Base-by-base conservation (phyloP, 2,329 filamentous ascomycete species). In the Hypoxylon sp. region DNA sequence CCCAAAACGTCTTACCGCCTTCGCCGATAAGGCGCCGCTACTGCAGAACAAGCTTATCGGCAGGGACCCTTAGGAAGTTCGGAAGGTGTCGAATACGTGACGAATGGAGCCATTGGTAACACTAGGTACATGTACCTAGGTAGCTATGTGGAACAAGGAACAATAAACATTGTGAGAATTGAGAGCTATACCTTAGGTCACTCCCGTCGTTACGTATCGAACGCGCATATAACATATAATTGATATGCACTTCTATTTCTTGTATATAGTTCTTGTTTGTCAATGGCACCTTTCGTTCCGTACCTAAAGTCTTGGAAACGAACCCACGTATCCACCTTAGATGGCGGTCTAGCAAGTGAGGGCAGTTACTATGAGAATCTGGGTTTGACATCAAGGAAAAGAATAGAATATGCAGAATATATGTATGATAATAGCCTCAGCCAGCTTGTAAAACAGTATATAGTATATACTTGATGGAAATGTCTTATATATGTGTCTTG, bases 1-100 rank as follows among this genome's bases (percentile, higher is more conserved):
- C 41, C 60, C n/a, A 24, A 59, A 62, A 54, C 28, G 24, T 51
- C 58, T 67, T 65, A 71, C 70, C 62, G 64, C 69, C 59, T 68
- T 68, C n/a, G 39, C 13, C 11, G 58, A 65, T 62, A 65, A 65
- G 58, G 39, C 15, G 13, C 24, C 47, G 34, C 61, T 65, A 65
- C 46, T 51, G 10, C 3, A 17, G 44, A 67, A 56, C 24, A 55
- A 34, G 65, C 62, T 67, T 67, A 67, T 67, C 64, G 5, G 50
- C 7, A 56, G 32, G 41, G 54, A 34, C 50, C 61, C 53, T 58
- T 55, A 26, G 34, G 3, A 17, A 34, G 4, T 15, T n/a, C n/a
- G n/a, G n/a, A n/a, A n/a, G n/a, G n/a, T 34, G 24, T 26, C 24
- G 24, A 26, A 34, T 15, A 15, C 10, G 28, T 28, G 30, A 46